Base-by-base conservation (phyloP, 2,329 filamentous ascomycete genomes). In the Pseudogymnoascus pannorum region DNA sequence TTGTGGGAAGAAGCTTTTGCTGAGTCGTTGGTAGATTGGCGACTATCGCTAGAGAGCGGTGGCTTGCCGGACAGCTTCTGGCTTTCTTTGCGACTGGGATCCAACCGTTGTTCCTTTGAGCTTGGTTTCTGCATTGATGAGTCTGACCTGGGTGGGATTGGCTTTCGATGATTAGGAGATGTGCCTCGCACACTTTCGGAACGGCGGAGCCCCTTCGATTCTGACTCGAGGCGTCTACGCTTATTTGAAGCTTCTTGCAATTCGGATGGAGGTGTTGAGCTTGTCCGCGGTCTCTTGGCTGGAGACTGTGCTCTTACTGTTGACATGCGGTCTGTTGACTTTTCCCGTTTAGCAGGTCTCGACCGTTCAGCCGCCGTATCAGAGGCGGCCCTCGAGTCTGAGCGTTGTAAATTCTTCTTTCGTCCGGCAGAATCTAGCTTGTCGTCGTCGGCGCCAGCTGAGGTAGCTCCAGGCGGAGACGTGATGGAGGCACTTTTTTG, bases 291-390 rank as follows among this genome's bases (percentile, higher is more conserved):
- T 42, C 85, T 77, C 70, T 87, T 87, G n/a, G 76, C 71, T 5
- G 81, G 74, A 59, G 73, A 75, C 24, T 86, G 84, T 12, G 78
- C 77, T 6, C 78, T 75, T 51, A 79, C 75, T 31, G 67, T 68
- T 7, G 78, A 77, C 11, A 80, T 70, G 29, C 79, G 76, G 63
- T 87, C 84, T 59, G 78, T 79, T 3, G 83, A 84, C 64, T 85
- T 82, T 64, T 87, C 83, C 62, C 83, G 77, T 69, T 84, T 87
- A 11, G 86, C 71, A 16, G 82, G 80, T 67, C 86, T 84, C 20
- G 83, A 81, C 59, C 82, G 77, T 64, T 86, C 83, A 16, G 61
- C 26, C 14, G 64, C 60, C 60, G 65, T 68, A 14, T 71, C 70
- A 20, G 33, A 24, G 14, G 26, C 14, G 11, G 22, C 40, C 9